These are phyloP conservation scores for Cercospora sesami DNA, from an alignment of 2,329 filamentous ascomycete genomes.

Conservation along the genomic window DNA sequence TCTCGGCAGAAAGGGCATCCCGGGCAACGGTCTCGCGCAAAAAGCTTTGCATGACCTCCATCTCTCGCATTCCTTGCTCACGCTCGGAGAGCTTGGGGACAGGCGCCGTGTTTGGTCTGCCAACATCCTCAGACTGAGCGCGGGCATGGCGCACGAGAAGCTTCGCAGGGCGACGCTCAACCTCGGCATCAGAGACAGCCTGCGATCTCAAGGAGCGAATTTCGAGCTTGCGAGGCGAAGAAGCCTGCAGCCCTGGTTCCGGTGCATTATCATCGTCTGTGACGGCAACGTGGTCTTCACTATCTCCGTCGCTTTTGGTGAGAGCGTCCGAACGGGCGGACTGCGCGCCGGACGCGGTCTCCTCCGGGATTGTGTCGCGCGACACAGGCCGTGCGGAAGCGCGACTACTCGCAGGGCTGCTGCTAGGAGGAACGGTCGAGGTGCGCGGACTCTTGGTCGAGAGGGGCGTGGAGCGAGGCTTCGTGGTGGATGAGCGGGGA, in stretches of 20 bases:
- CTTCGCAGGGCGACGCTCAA: constrained; percentile 24
- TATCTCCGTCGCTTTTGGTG: not conserved
- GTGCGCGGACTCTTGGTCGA: constrained; percentile 13
- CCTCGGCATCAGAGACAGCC: constrained; percentile 32
- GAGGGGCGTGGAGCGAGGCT: constrained; percentile 12
- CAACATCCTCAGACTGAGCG: constrained; percentile 29
- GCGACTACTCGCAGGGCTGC: constrained; percentile 10
- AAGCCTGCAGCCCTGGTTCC: constrained; percentile 18
- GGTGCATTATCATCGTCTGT: constrained; percentile 11
- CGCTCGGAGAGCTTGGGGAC: constrained; percentile 22
- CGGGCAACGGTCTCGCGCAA: constrained; percentile 31
- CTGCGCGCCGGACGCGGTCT: constrained; percentile 10
- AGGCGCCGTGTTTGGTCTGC: constrained; percentile 26
- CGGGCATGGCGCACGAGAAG: constrained; percentile 24
- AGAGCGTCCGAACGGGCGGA: not conserved
- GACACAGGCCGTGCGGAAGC: constrained; percentile 23
- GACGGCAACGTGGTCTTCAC: not conserved
- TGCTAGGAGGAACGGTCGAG: constrained; percentile 11
- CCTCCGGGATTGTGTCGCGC: constrained; percentile 33
- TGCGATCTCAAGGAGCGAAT: constrained; percentile 31
- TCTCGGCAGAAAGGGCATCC: constrained; percentile 30
- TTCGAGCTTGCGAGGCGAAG: constrained; percentile 32
- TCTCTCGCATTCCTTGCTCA: constrained; percentile 31
- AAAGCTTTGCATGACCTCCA: constrained; percentile 35
- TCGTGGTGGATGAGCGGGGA: constrained; percentile 15